A percentile compares a stretch with the other conserved stretches of the same genome.
Evolutionary conservation across 805 yeast genomes (phyloP).

Genomic region (Kuraishia molischiana): DNA sequence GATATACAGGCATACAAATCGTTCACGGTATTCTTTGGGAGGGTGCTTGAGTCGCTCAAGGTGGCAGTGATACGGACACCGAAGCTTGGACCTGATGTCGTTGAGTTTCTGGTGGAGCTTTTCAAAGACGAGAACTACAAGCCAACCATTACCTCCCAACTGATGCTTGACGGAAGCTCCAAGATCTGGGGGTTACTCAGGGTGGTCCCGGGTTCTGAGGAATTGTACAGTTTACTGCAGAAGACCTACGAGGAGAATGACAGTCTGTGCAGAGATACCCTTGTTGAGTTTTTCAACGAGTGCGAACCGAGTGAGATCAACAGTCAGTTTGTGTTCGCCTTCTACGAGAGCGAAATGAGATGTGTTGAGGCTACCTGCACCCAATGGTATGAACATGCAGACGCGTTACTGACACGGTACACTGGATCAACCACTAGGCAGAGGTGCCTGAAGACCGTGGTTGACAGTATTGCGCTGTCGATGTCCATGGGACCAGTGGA

Average conservation of each 20-base stretch:
- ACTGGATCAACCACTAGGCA: neutral
- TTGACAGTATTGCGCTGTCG: neutral
- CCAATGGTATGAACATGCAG: neutral
- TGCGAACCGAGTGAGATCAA: no score
- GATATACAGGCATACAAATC: neutral
- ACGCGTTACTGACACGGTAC: neutral
- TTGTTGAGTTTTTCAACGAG: no score
- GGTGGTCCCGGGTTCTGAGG: neutral
- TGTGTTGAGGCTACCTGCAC: neutral
- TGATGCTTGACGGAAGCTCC: neutral
- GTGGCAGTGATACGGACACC: neutral
- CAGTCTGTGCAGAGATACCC: no score
- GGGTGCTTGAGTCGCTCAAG: neutral
- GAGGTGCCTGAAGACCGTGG: neutral
- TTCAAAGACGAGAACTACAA: neutral
- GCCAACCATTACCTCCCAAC: neutral
- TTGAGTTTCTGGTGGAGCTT: neutral
- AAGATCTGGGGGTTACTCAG: neutral
- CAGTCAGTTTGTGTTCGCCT: no score
- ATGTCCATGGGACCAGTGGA: neutral
- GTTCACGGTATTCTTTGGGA: neutral
- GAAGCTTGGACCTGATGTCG: neutral
- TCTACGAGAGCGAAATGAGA: no score
- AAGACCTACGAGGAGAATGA: no score
- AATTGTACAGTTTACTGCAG: no score